phyloP scores from a whole-genome alignment of 768 basidiomycete genomes.

The Paxillus involutus region DNA sequence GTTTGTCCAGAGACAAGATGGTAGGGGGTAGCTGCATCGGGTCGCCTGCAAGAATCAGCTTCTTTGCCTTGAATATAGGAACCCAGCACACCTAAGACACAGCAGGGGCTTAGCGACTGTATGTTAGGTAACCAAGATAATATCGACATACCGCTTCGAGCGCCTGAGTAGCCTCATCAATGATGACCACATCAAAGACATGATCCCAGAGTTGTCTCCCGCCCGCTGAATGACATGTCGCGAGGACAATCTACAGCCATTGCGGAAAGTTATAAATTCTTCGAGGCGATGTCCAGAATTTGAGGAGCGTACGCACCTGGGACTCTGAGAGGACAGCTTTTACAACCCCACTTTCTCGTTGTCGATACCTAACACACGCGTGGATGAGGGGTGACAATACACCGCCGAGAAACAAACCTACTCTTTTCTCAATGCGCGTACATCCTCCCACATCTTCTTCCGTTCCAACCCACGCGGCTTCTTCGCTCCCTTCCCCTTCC shows the following conservation, averaged over 20 bases:
- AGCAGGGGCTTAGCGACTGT: background rate
- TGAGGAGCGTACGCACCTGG: slow-evolving; percentile 44
- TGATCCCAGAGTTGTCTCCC: slow-evolving; percentile 75
- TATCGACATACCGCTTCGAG: slow-evolving; percentile 73
- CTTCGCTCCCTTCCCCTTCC: slow-evolving; percentile 73
- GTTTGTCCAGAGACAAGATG: slow-evolving; percentile 63
- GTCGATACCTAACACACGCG: slow-evolving; percentile 64
- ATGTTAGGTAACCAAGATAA: background rate
- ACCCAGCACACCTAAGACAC: slow-evolving; percentile 71
- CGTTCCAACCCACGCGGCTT: slow-evolving; percentile 69
- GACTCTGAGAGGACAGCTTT: slow-evolving; percentile 78
- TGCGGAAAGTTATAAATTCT: background rate
- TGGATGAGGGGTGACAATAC: background rate
- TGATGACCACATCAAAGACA: slow-evolving; percentile 89
- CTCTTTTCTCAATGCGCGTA: slow-evolving; percentile 89
- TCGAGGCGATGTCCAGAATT: background rate
- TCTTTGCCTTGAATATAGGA: slow-evolving; percentile 89
- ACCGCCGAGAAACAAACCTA: slow-evolving; percentile 34
- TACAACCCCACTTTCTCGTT: slow-evolving; percentile 83
- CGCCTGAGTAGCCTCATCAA: slow-evolving; percentile 98
- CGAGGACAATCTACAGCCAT: slow-evolving; percentile 66
- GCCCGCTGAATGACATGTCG: slow-evolving; percentile 94
- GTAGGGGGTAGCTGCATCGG: slow-evolving; percentile 97
- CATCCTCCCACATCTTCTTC: slow-evolving; percentile 85
- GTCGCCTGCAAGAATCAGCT: slow-evolving; percentile 89